Percentiles rank a stretch among this genome's conserved stretches.
These are phyloP conservation scores for Camellia granthamiana DNA, from an alignment of 148 eudicot species.

Conservation along the genomic window DNA sequence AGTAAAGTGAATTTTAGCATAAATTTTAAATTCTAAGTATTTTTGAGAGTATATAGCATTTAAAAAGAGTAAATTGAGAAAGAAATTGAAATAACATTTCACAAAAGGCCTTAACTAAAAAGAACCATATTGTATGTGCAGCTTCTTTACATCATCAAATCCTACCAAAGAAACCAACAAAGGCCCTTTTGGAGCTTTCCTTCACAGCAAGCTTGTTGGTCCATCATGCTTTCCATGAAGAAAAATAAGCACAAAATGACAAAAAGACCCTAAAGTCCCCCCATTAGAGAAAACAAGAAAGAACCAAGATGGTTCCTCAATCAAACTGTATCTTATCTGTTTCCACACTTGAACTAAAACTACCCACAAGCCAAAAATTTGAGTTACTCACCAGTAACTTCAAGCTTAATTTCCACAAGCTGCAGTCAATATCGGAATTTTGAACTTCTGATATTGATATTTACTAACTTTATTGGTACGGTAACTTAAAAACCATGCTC, in stretches of 20 bases:
- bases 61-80: neutral
- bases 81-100: neutral
- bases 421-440: neutral
- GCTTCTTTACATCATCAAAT: constrained; percentile 13
- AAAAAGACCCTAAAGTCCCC: neutral
- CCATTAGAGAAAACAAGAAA: neutral
- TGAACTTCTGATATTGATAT: too few species aligned
- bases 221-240: constrained; percentile 14
- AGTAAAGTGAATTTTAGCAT: too few species aligned
- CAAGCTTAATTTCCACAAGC: neutral
- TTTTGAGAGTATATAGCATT: too few species aligned
- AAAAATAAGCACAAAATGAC: constrained; percentile 11
- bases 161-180: constrained; percentile 15
- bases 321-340: neutral
- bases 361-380: constrained; percentile 12
- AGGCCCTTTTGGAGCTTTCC: neutral
- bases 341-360: neutral
- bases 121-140: neutral
- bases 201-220: neutral
- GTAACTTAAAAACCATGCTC: too few species aligned
- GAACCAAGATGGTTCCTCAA: constrained; percentile 3
- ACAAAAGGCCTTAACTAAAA: neutral
- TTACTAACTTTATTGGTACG: too few species aligned
- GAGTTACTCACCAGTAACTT: constrained; percentile 9
- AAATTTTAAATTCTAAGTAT: too few species aligned